A percentile compares a stretch with the other conserved stretches of the same genome.
phyloP scores from a whole-genome alignment of 2,329 filamentous ascomycete species.

The Pseudocercospora crystallina region DNA sequence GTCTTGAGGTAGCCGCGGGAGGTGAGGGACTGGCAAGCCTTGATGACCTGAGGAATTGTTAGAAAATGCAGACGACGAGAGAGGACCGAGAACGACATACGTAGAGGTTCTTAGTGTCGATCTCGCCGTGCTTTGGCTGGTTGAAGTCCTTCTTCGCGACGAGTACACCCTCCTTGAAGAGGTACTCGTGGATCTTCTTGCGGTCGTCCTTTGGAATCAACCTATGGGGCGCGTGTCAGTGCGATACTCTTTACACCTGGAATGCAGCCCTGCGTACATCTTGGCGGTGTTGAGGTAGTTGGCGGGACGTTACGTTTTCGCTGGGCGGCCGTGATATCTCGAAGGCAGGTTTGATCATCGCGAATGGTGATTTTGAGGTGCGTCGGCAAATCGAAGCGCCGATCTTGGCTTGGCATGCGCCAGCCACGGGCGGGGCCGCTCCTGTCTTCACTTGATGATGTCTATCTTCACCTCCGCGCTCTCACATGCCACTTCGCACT shows the following conservation, averaged over 20 bases:
- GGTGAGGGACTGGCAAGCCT: constrained; percentile 97
- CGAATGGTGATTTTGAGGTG: too few species aligned
- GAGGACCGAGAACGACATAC: constrained; percentile 45
- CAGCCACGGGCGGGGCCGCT: too few species aligned
- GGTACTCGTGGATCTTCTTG: constrained; percentile 99
- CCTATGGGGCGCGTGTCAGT: constrained; percentile 50
- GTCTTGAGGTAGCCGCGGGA: constrained; percentile 99
- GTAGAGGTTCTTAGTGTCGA: constrained; percentile 99
- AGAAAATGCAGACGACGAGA: not conserved
- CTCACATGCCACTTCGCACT: too few species aligned
- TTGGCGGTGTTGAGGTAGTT: constrained; percentile 41
- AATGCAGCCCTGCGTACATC: constrained; percentile 35
- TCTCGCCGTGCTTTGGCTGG: constrained; percentile 94
- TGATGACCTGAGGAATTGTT: constrained; percentile 66
- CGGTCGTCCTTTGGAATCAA: constrained; percentile 99
- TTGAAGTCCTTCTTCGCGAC: constrained; percentile 99
- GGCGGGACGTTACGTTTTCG: constrained; percentile 1
- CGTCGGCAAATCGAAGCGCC: too few species aligned
- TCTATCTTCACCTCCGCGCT: too few species aligned
- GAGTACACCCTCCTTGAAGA: constrained; percentile 83
- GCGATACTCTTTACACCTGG: not conserved
- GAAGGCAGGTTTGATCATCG: too few species aligned
- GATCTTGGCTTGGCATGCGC: too few species aligned
- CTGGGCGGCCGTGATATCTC: constrained; percentile 4
- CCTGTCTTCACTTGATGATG: too few species aligned